These are phyloP conservation scores for Byssoonygena ceratinophila DNA, from an alignment of 2,329 filamentous ascomycete genomes.

Conservation along the genomic window DNA sequence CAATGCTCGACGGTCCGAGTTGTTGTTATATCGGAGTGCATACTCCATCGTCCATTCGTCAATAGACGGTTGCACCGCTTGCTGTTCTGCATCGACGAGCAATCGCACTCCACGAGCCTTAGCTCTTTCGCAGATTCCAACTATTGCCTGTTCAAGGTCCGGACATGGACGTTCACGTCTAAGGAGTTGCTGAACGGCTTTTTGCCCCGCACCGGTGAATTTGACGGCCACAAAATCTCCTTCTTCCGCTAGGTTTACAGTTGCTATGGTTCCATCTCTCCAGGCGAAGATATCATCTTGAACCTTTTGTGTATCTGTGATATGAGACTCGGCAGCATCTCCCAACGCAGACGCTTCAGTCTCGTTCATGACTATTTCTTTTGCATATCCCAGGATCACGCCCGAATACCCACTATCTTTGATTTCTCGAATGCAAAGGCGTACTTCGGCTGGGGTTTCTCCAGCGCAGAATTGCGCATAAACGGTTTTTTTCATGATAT, in stretches of 20 bases:
- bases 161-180: slow-evolving; percentile 52
- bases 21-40: slow-evolving; percentile 62
- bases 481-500: slow-evolving; percentile 67
- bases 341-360: slow-evolving; percentile 22
- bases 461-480: slow-evolving; percentile 89
- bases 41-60: slow-evolving; percentile 69
- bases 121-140: slow-evolving; percentile 63
- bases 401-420: slow-evolving; percentile 69
- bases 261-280: slow-evolving; percentile 63
- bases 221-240: slow-evolving; percentile 58
- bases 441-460: slow-evolving; percentile 59
- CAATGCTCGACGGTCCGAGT: slow-evolving; percentile 45
- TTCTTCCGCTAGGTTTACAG: slow-evolving; percentile 41
- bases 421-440: slow-evolving; percentile 52
- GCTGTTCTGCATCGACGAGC: slow-evolving; percentile 77
- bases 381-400: slow-evolving; percentile 74
- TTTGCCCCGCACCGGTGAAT: slow-evolving; percentile 73
- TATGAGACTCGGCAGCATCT: background rate
- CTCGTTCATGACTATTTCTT: slow-evolving; percentile 62
- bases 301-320: slow-evolving; percentile 18
- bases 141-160: slow-evolving; percentile 57
- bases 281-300: slow-evolving; percentile 42
- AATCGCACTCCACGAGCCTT: slow-evolving; percentile 57
- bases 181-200: slow-evolving; percentile 58
- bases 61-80: slow-evolving; percentile 63